Evolutionary conservation across 2,329 filamentous ascomycete species (phyloP).

Genomic region (Trichoderma cornu-damae): DNA sequence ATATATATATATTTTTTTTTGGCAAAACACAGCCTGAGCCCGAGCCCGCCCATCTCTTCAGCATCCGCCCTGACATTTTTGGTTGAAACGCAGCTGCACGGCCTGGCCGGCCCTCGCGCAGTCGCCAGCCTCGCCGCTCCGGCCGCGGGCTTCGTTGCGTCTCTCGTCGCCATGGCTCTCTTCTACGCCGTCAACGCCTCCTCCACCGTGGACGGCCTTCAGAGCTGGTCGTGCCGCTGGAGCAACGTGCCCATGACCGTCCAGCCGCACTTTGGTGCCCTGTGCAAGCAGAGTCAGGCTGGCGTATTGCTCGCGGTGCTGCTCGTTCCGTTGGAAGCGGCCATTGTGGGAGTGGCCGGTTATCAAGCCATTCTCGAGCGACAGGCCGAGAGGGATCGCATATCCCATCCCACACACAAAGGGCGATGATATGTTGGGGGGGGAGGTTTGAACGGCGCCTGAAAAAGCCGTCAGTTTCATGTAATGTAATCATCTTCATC

Average conservation of each 20-base stretch:
- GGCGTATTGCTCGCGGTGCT: slow-evolving; percentile 51
- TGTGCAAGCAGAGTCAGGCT: slow-evolving; percentile 53
- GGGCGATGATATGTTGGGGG: no score
- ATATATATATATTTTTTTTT: background rate
- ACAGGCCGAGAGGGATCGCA: slow-evolving; percentile 27
- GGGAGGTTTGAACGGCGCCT: background rate
- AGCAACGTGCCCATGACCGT: slow-evolving; percentile 45
- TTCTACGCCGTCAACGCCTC: slow-evolving; percentile 55
- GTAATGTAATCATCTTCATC: background rate
- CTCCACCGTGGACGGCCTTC: slow-evolving; percentile 47
- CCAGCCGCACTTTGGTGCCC: slow-evolving; percentile 50
- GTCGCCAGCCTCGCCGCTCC: slow-evolving; percentile 28
- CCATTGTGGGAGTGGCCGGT: slow-evolving; percentile 43
- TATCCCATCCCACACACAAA: background rate
- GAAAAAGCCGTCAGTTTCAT: background rate
- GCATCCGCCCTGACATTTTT: background rate
- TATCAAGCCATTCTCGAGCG: slow-evolving; percentile 44
- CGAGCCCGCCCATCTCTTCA: no score
- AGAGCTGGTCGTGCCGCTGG: slow-evolving; percentile 62
- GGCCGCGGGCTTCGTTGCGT: slow-evolving; percentile 31
- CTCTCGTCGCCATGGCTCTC: slow-evolving; percentile 50
- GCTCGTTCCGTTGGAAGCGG: slow-evolving; percentile 52
- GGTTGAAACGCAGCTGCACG: slow-evolving; percentile 21
- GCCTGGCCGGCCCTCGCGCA: slow-evolving; percentile 21
- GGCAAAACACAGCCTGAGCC: no score